Evolutionary conservation across 495 filamentous ascomycete species (phyloP).

Genomic region (Penicillium diatomitis): DNA sequence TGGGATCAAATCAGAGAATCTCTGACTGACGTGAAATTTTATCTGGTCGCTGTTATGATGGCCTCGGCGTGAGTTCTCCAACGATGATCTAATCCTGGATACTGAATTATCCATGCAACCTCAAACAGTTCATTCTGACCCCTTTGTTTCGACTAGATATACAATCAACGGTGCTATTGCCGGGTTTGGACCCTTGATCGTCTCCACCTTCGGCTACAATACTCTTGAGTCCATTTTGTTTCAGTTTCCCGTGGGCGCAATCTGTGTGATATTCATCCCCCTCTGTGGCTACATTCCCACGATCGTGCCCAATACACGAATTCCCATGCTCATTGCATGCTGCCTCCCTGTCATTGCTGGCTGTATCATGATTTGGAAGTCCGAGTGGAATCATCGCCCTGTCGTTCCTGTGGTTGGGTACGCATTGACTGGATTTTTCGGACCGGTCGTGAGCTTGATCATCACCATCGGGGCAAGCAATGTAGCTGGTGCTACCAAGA

Average conservation of each 20-base stretch:
- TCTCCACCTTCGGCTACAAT: slow-evolving; percentile 62
- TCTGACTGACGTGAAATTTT: slow-evolving; percentile 41
- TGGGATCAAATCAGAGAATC: slow-evolving; percentile 39
- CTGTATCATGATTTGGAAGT: slow-evolving; percentile 66
- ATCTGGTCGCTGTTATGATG: slow-evolving; percentile 50
- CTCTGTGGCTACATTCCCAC: slow-evolving; percentile 54
- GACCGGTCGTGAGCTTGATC: slow-evolving; percentile 53
- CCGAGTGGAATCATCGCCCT: slow-evolving; percentile 53
- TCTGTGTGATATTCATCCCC: slow-evolving; percentile 56
- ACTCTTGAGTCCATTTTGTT: slow-evolving; percentile 59
- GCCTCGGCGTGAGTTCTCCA: slow-evolving; percentile 34
- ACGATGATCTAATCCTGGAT: background rate
- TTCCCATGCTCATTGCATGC: slow-evolving; percentile 52
- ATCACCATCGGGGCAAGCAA: slow-evolving; percentile 63
- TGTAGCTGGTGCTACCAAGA: slow-evolving; percentile 71
- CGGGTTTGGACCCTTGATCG: slow-evolving; percentile 68
- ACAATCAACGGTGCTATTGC: slow-evolving; percentile 68
- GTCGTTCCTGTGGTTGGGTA: slow-evolving; percentile 58
- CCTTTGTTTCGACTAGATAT: slow-evolving; percentile 30
- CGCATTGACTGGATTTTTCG: slow-evolving; percentile 62
- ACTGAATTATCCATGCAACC: background rate
- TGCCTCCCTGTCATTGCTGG: slow-evolving; percentile 67
- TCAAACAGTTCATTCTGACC: background rate
- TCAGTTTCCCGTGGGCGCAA: slow-evolving; percentile 61
- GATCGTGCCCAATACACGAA: slow-evolving; percentile 51